Percentiles rank a stretch among this genome's conserved stretches.
phyloP scores from a whole-genome alignment of 768 basidiomycete species.

The Tulasnella sp. region DNA sequence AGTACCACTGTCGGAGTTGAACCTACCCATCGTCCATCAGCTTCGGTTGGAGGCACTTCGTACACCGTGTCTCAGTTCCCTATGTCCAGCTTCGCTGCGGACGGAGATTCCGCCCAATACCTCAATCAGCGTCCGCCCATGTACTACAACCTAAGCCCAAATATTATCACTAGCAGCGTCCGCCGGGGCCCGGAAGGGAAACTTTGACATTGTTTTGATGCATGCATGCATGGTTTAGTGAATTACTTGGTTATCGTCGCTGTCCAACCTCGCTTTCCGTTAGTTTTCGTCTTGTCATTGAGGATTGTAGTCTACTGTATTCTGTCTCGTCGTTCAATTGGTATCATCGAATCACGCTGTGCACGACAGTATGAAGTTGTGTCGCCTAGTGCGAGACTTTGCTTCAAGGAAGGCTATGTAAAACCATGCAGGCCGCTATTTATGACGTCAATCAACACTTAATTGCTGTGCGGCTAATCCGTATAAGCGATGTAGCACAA shows the following conservation, averaged over 20 bases:
- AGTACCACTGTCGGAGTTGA: background rate
- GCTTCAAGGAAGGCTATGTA: no score
- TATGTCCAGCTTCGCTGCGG: background rate
- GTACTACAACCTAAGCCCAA: slow-evolving; percentile 8
- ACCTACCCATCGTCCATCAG: background rate
- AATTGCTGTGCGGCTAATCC: no score
- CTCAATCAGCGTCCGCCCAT: slow-evolving; percentile 2
- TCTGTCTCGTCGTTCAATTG: background rate
- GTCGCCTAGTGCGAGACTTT: no score
- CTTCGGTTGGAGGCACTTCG: slow-evolving; percentile 6
- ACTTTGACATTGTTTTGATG: background rate
- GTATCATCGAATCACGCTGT: background rate
- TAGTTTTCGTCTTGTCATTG: background rate
- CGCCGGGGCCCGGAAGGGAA: slow-evolving; percentile 12
- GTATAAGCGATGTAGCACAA: no score
- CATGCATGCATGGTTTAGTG: background rate
- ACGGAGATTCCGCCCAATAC: background rate
- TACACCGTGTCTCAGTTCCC: slow-evolving; percentile 15
- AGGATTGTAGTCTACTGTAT: background rate
- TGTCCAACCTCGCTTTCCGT: background rate
- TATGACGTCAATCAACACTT: no score
- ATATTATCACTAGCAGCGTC: slow-evolving; percentile 2
- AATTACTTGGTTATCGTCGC: background rate
- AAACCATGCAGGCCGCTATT: no score
- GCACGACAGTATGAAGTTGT: no score